phyloP scores from a whole-genome alignment of 192 early-diverging fungal species.

The Funneliformis geosporum region DNA sequence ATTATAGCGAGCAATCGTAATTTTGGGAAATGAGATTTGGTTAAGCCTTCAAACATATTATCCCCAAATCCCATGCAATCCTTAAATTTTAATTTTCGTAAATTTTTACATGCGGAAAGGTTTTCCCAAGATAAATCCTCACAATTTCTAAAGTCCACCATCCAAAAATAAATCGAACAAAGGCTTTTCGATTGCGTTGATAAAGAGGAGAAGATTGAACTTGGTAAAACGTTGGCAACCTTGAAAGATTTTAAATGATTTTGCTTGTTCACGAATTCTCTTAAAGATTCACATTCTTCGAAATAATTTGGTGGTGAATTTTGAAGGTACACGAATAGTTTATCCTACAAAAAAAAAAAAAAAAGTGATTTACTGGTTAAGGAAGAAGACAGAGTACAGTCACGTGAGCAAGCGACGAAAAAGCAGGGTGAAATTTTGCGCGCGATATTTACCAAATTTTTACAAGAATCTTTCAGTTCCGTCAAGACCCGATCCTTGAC shows the following conservation, averaged over 20 bases:
- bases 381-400: background rate
- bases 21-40: background rate
- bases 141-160: background rate
- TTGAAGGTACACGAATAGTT: slow-evolving; percentile 10
- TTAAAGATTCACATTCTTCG: slow-evolving; percentile 1
- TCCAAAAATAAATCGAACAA: background rate
- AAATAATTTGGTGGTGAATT: slow-evolving; percentile 1
- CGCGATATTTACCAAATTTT: background rate
- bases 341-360: background rate
- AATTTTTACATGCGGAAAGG: background rate
- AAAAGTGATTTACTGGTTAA: background rate
- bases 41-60: background rate
- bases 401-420: background rate
- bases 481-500: slow-evolving; percentile 11
- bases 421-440: background rate
- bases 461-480: background rate
- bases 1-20: slow-evolving; percentile 17
- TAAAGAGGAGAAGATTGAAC: background rate
- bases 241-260: slow-evolving; percentile 5
- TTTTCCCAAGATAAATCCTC: background rate
- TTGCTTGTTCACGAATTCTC: background rate
- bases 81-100: slow-evolving; percentile 19
- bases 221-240: background rate
- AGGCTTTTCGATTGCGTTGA: background rate
- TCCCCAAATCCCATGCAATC: slow-evolving; percentile 20